phyloP scores from a whole-genome alignment of 495 filamentous ascomycete species.

The Lineolata rhizophorae region DNA sequence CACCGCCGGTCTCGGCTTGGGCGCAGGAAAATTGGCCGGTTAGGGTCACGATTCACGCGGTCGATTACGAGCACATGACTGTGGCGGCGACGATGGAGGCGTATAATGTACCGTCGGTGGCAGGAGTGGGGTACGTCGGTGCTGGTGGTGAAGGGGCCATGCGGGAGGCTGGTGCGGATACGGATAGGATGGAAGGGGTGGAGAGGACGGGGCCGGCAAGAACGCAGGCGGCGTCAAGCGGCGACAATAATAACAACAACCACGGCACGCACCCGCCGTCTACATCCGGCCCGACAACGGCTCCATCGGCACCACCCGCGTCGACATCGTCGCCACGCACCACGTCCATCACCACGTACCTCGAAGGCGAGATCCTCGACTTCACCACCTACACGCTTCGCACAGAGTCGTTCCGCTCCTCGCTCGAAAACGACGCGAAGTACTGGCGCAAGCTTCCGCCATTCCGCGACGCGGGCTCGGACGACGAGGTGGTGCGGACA shows the following conservation, averaged over 20 bases:
- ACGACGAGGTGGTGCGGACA: constrained; percentile 34
- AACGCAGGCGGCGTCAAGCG: constrained; percentile 6
- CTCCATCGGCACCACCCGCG: too few relatives aligned
- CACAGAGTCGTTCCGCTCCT: constrained; percentile 43
- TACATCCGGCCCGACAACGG: too few relatives aligned
- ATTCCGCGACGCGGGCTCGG: constrained; percentile 29
- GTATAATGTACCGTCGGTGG: constrained; percentile 38
- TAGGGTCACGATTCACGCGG: constrained; percentile 45
- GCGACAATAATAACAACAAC: constrained; percentile 1
- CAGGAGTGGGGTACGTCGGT: too few relatives aligned
- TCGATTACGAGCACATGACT: constrained; percentile 40
- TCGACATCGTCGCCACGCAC: constrained; percentile 31
- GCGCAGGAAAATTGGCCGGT: constrained; percentile 32
- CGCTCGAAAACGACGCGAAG: constrained; percentile 35
- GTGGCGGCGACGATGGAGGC: constrained; percentile 62
- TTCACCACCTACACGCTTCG: constrained; percentile 44
- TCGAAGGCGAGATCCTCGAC: constrained; percentile 62
- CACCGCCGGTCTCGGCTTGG: background rate
- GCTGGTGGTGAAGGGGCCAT: background rate
- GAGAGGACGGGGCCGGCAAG: too few relatives aligned
- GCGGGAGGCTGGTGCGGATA: too few relatives aligned
- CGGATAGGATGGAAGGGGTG: too few relatives aligned
- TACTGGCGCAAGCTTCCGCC: constrained; percentile 55
- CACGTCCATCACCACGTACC: constrained; percentile 41
- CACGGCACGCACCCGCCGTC: constrained; percentile 19